Evolutionary conservation across 768 basidiomycete genomes (phyloP).

Genomic region (Paxillus rubicundulus): DNA sequence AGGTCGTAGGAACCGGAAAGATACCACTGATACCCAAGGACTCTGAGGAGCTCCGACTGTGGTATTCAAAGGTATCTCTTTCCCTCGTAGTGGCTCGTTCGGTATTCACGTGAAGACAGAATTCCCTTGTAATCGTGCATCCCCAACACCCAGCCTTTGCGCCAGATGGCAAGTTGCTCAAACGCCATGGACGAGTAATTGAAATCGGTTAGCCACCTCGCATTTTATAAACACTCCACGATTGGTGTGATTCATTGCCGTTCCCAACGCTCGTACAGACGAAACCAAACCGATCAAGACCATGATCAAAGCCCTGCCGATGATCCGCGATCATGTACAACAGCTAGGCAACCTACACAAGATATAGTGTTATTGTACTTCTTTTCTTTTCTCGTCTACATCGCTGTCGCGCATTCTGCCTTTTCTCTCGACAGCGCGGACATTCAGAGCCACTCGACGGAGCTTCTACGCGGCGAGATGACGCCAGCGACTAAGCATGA

Average conservation of each 20-base stretch:
- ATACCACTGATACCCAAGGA: constrained; percentile 55
- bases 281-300: constrained; percentile 74
- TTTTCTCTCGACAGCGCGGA: constrained; percentile 1
- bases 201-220: constrained; percentile 50
- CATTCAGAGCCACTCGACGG: constrained; percentile 50
- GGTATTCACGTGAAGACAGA: constrained; percentile 41
- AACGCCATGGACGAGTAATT: constrained; percentile 63
- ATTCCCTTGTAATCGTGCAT: constrained; percentile 71
- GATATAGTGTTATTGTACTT: constrained; percentile 6
- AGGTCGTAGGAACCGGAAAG: constrained; percentile 68
- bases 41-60: constrained; percentile 54
- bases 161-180: constrained; percentile 41
- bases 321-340: constrained; percentile 57
- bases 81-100: constrained; percentile 11
- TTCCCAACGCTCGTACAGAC: constrained; percentile 37
- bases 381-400: not conserved
- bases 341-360: constrained; percentile 16
- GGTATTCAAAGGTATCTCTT: constrained; percentile 65
- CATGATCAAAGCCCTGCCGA: constrained; percentile 63
- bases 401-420: constrained; percentile 6
- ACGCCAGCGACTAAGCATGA: constrained; percentile 49
- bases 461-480: constrained; percentile 45
- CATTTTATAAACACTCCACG: not conserved
- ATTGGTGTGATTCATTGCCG: not conserved
- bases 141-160: constrained; percentile 51